Evolutionary conservation across 768 basidiomycete species (phyloP).

Genomic region (Termitomyces sp.): DNA sequence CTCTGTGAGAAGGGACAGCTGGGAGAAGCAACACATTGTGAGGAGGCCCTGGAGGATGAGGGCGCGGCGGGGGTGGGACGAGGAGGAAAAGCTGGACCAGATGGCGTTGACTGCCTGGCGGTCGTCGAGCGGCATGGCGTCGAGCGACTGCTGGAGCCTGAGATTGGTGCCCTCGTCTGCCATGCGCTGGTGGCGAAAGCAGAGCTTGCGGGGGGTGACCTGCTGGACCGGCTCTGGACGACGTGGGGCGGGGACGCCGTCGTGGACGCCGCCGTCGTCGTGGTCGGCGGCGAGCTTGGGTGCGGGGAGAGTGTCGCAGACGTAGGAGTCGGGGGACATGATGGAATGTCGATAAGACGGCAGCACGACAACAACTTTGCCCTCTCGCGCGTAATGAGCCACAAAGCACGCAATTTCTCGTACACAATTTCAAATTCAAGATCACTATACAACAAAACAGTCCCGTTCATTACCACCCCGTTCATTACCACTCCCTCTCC

Average conservation of each 20-base stretch:
- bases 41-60: slow-evolving; percentile 95
- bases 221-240: slow-evolving; percentile 21
- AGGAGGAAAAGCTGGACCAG: slow-evolving; percentile 96
- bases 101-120: slow-evolving; percentile 84
- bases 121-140: slow-evolving; percentile 80
- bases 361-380: too few relatives aligned
- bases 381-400: neutral
- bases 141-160: slow-evolving; percentile 90
- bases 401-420: slow-evolving; percentile 13
- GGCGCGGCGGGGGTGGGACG: slow-evolving; percentile 83
- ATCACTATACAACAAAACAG: slow-evolving; percentile 21
- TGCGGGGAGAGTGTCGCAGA: slow-evolving; percentile 71
- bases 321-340: slow-evolving; percentile 32
- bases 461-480: slow-evolving; percentile 4
- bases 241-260: neutral
- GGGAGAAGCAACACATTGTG: slow-evolving; percentile 99
- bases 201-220: slow-evolving; percentile 60
- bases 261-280: neutral
- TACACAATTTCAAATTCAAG: slow-evolving; percentile 35
- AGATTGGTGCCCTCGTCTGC: slow-evolving; percentile 92
- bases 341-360: slow-evolving; percentile 10
- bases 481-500: slow-evolving; percentile 9
- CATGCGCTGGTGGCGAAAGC: slow-evolving; percentile 92
- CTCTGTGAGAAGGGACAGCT: slow-evolving; percentile 92
- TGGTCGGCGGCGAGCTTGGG: slow-evolving; percentile 39